Evolutionary conservation across 495 filamentous ascomycete genomes (phyloP).

Genomic region (Neurospora sp.): DNA sequence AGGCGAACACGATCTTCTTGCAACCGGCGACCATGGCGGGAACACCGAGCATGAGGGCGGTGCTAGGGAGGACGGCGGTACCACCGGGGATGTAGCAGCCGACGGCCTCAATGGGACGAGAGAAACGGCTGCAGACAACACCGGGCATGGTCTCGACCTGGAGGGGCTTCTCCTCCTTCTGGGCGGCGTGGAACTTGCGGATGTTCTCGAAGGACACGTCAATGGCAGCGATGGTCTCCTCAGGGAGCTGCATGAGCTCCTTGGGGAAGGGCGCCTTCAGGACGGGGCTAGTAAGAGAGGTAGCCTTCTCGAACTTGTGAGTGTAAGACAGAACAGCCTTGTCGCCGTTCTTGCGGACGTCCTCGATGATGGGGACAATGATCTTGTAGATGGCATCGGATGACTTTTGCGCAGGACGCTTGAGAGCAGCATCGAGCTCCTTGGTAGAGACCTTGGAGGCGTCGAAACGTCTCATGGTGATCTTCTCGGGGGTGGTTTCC

Average conservation of each 20-base stretch:
- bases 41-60: conserved; percentile 94
- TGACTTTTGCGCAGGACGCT: conserved; percentile 85
- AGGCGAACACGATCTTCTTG: conserved; percentile 85
- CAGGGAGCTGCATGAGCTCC: conserved; percentile 70
- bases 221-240: conserved; percentile 80
- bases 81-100: conserved; percentile 93
- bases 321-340: conserved; percentile 82
- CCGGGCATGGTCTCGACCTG: conserved; percentile 95
- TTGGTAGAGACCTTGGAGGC: conserved; percentile 47
- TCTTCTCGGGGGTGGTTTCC: conserved; percentile 48
- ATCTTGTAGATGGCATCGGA: conserved; percentile 82
- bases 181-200: conserved; percentile 81
- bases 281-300: conserved; percentile 77
- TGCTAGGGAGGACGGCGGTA: conserved; percentile 90
- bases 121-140: conserved; percentile 87
- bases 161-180: conserved; percentile 68
- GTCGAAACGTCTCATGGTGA: conserved; percentile 73
- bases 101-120: conserved; percentile 83
- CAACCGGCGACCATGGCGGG: conserved; percentile 98
- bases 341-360: conserved; percentile 72
- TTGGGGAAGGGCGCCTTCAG: conserved; percentile 77
- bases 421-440: conserved; percentile 59
- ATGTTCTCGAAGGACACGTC: conserved; percentile 92
- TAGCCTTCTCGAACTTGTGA: conserved; percentile 94
- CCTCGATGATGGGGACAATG: conserved; percentile 81